A percentile compares a stretch with the other conserved stretches of the same genome.
These are phyloP conservation scores for Rosa hybrid DNA, from an alignment of 331 rosid species.

Conservation along the genomic window DNA sequence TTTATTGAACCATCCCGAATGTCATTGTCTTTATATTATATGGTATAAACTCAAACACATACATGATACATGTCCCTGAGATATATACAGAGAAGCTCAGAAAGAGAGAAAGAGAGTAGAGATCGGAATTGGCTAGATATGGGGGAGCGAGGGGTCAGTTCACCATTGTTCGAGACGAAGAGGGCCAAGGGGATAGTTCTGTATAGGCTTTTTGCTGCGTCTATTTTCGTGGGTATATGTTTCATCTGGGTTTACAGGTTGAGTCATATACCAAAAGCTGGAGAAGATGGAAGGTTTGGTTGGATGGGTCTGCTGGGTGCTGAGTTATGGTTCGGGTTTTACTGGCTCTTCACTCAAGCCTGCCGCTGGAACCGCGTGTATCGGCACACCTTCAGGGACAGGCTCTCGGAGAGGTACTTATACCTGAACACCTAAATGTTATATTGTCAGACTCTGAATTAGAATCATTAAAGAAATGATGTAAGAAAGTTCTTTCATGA, in stretches of 20 bases:
- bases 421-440: neutral
- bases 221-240: conserved; percentile 55
- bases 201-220: conserved; percentile 44
- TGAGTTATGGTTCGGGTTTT: conserved; percentile 77
- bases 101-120: neutral
- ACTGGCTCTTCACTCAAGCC: conserved; percentile 76
- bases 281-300: conserved; percentile 42
- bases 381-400: conserved; percentile 54
- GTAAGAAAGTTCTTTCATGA: no score
- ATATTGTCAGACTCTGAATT: neutral
- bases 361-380: conserved; percentile 57
- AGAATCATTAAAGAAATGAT: no score
- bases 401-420: conserved; percentile 58
- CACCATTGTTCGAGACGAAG: conserved; percentile 61
- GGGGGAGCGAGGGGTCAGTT: conserved; percentile 3
- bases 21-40: neutral
- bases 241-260: conserved; percentile 63
- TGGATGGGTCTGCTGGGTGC: conserved; percentile 71
- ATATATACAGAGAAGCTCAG: neutral
- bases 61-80: neutral
- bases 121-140: conserved; percentile 13
- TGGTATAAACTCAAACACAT: neutral
- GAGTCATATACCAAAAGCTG: conserved; percentile 33
- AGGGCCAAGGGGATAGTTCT: conserved; percentile 39
- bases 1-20: neutral